Base-by-base conservation (phyloP, 2,329 filamentous ascomycete species). In the Neofusicoccum kwambonambiense region DNA sequence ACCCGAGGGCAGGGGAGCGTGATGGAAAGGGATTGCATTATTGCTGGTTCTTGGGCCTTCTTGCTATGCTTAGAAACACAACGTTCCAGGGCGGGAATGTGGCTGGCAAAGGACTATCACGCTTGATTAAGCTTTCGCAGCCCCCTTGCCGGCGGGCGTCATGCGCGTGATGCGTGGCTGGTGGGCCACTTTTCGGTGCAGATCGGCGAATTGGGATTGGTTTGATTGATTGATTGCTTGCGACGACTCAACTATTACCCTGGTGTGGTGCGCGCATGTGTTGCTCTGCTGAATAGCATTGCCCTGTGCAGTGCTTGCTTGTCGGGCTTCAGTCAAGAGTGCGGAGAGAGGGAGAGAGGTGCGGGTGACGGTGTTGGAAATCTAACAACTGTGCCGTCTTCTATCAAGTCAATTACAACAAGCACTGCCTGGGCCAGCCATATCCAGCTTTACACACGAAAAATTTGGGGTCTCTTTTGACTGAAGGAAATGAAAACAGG, bases 401-500 rank as follows among this genome's bases (percentile, higher is more conserved):
- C 56, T 60, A 60, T 60, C 56, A 37, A 60, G 56, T 47, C 56
- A 60, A 60, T 60, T 60, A 60, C 56, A 60, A 60, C 42, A 60
- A 37, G 56, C 56, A 60, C 56, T 60, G 56, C 31, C 27, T 60
- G 56, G 56, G 44, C 56, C 56, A 60, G 56, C 56, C 56, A 60
- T 19, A 37, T 60, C 56, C 42, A 47, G 56, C 56, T 47, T 47
- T 47, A 60, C 41, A 39, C 56, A 47, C 56, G 11, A 35, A 47
- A 52, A 47, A 47, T 22, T 37, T 45, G 56, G 41, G 31, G 56
- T 60, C 56, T 60, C 56, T 60, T 52, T 60, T 60, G 41, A 37
- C 56, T 9, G 56, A 47, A 60, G 31, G n/a, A 45, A 60, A 60
- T 22, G 42, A 47, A 60, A 60, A 60, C 56, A 60, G 56, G 56